phyloP scores from a whole-genome alignment of 805 yeast species.

The Kodamaea fukazawae region DNA sequence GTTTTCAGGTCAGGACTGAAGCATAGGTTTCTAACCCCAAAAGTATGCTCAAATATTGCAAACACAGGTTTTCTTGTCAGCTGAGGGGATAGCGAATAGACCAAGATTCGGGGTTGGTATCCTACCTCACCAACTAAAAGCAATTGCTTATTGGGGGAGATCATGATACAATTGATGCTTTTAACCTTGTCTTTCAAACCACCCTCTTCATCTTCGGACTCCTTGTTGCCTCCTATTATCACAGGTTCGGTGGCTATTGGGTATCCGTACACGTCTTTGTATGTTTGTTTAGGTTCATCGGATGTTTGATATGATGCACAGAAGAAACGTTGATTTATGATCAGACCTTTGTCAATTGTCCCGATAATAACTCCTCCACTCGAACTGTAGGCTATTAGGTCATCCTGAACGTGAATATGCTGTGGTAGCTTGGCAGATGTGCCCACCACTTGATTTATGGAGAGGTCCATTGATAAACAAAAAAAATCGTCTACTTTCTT shows the following conservation, averaged over 20 bases:
- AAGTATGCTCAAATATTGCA: conserved; percentile 58
- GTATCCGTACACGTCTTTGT: conserved; percentile 37
- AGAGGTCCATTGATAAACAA: conserved; percentile 1
- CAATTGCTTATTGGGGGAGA: conserved; percentile 51
- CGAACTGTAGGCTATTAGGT: conserved; percentile 51
- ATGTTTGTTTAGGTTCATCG: conserved; percentile 8
- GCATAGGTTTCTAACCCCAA: conserved; percentile 54
- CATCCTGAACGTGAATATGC: conserved; percentile 39
- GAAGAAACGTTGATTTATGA: conserved; percentile 45
- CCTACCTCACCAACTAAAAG: conserved; percentile 74
- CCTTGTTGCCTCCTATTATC: conserved; percentile 1
- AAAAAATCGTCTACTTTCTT: neutral
- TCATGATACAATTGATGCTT: conserved; percentile 53
- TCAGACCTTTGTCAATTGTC: conserved; percentile 20
- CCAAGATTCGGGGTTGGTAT: conserved; percentile 60
- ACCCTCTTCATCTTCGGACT: conserved; percentile 17
- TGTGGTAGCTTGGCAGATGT: conserved; percentile 44
- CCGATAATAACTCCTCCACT: conserved; percentile 61
- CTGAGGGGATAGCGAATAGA: conserved; percentile 56
- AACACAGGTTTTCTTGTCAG: conserved; percentile 49
- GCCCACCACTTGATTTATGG: conserved; percentile 33
- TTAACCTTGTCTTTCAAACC: conserved; percentile 44
- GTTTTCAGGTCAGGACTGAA: conserved; percentile 59
- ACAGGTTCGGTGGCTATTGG: conserved; percentile 27
- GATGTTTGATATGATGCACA: conserved; percentile 42